phyloP scores from a whole-genome alignment of 1,139 yeast genomes.

The Meyerozyma smithsonii region DNA sequence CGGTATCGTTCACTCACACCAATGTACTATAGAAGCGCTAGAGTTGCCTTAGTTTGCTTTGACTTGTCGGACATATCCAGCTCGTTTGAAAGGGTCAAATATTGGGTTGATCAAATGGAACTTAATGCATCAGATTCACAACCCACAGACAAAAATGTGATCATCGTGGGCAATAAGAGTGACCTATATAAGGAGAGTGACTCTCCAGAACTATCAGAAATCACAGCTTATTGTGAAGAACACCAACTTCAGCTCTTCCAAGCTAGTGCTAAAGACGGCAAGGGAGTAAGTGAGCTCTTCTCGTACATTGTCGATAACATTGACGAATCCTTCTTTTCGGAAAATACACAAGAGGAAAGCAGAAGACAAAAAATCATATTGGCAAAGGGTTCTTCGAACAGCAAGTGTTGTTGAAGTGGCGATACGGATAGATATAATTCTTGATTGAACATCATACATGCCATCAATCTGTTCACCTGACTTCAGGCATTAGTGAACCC shows the following conservation, averaged over 20 bases:
- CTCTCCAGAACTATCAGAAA: constrained; percentile 3
- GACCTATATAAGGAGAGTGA: constrained; percentile 5
- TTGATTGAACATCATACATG: too few relatives aligned
- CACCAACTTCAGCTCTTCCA: constrained; percentile 18
- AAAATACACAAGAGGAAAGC: not conserved
- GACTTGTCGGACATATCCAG: constrained; percentile 8
- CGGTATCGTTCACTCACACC: constrained; percentile 45
- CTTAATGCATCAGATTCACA: constrained; percentile 11
- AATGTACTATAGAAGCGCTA: constrained; percentile 46
- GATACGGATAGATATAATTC: too few relatives aligned
- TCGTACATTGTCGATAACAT: constrained; percentile 40
- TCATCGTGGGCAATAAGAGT: constrained; percentile 12
- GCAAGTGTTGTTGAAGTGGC: not conserved
- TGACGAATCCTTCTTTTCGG: constrained; percentile 12
- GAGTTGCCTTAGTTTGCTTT: constrained; percentile 16
- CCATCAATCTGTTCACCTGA: too few relatives aligned
- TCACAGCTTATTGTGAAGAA: constrained; percentile 12
- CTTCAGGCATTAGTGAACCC: too few relatives aligned
- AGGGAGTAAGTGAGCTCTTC: constrained; percentile 40
- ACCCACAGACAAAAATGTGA: constrained; percentile 2
- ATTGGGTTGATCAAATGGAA: constrained; percentile 13
- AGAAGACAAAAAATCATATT: not conserved
- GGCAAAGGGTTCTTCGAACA: not conserved
- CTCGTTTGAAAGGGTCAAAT: constrained; percentile 11
- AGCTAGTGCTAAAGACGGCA: constrained; percentile 48